phyloP scores from a whole-genome alignment of 148 eudicot genomes.

The Rhododendron molle region DNA sequence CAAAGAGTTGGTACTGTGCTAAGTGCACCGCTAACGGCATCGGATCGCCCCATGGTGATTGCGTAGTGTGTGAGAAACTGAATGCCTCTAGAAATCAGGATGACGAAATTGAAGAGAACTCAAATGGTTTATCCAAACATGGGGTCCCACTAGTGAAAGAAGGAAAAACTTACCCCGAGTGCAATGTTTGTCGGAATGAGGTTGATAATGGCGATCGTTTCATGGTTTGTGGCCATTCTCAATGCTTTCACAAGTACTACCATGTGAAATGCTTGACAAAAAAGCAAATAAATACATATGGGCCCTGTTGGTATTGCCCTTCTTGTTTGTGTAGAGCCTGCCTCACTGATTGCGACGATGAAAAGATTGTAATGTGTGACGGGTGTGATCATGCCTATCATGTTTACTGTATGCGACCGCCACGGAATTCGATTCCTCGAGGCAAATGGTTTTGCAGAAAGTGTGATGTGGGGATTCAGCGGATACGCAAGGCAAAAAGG shows the following conservation, averaged over 20 bases:
- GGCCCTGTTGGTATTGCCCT: slow-evolving; percentile 90
- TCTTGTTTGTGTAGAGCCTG: slow-evolving; percentile 88
- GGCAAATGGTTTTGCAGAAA: slow-evolving; percentile 84
- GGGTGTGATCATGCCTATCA: slow-evolving; percentile 92
- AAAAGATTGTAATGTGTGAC: slow-evolving; percentile 76
- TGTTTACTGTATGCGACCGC: slow-evolving; percentile 85
- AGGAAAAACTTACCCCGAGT: slow-evolving; percentile 19
- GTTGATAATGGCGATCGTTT: slow-evolving; percentile 40
- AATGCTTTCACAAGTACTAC: slow-evolving; percentile 62
- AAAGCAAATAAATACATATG: slow-evolving; percentile 53
- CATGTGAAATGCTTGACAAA: slow-evolving; percentile 69
- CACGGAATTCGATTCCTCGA: slow-evolving; percentile 44
- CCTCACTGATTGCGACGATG: slow-evolving; percentile 72
- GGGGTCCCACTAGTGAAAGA: slow-evolving; percentile 34
- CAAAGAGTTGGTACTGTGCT: slow-evolving; percentile 76
- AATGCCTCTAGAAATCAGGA: slow-evolving; percentile 24
- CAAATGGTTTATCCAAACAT: slow-evolving; percentile 31
- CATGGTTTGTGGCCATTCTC: slow-evolving; percentile 62
- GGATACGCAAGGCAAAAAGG: slow-evolving; percentile 48
- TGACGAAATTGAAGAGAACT: slow-evolving; percentile 39
- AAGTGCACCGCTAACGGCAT: slow-evolving; percentile 52
- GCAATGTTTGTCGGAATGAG: slow-evolving; percentile 50
- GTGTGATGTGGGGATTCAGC: slow-evolving; percentile 57
- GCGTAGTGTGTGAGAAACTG: slow-evolving; percentile 69
- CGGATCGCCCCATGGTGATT: slow-evolving; percentile 65